phyloP scores from a whole-genome alignment of 129 eudicot genomes.

The Tagetes erecta region DNA sequence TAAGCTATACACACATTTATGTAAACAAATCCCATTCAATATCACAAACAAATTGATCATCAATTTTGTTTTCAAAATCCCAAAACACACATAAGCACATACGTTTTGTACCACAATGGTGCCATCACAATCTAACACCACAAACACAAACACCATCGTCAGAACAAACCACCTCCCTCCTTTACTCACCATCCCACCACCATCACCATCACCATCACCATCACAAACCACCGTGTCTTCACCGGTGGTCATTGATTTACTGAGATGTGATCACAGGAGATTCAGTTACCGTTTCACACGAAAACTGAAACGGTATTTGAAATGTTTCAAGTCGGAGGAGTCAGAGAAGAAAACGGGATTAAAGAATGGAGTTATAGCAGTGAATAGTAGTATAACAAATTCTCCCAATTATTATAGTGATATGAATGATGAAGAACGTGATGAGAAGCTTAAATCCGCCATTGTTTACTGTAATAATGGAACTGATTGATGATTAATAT shows the following conservation, averaged over 20 bases:
- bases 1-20: background rate
- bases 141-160: background rate
- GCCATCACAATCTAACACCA: conserved; percentile 16
- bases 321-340: conserved; percentile 28
- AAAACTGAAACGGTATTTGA: conserved; percentile 13
- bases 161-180: background rate
- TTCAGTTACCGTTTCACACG: conserved; percentile 18
- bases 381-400: background rate
- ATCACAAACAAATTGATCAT: conserved; percentile 11
- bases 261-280: conserved; percentile 27
- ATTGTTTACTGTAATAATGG: conserved; percentile 38
- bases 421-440: conserved; percentile 45
- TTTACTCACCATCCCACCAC: conserved; percentile 1
- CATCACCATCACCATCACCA: conserved; percentile 2
- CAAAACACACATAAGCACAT: background rate
- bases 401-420: conserved; percentile 36
- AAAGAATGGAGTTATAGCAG: background rate
- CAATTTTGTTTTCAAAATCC: conserved; percentile 1
- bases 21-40: background rate
- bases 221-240: conserved; percentile 13
- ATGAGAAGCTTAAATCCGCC: conserved; percentile 38
- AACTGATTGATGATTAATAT: background rate
- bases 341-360: conserved; percentile 9
- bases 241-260: conserved; percentile 19
- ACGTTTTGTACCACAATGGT: background rate